These are phyloP conservation scores for Citrus trifoliata DNA, from an alignment of 345 rosid genomes.

Conservation along the genomic window DNA sequence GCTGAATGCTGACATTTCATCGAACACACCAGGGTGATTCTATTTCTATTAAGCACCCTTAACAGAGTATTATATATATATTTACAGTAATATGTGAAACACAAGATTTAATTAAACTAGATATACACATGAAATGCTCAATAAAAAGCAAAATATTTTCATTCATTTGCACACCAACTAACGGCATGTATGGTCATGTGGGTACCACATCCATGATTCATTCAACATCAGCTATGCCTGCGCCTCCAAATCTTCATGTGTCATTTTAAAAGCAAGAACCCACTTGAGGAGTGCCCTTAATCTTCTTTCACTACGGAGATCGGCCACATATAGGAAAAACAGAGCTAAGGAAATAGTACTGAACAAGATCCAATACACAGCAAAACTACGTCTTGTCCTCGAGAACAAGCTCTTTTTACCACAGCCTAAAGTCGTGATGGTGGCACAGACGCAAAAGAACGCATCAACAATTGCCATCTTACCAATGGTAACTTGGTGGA, in stretches of 20 bases:
- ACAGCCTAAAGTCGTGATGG: constrained; percentile 72
- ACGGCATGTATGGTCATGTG: background rate
- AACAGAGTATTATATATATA: too few species aligned
- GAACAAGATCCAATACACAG: constrained; percentile 64
- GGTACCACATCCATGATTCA: background rate
- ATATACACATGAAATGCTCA: background rate
- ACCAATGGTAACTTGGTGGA: constrained; percentile 45
- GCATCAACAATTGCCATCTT: constrained; percentile 45
- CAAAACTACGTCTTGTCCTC: constrained; percentile 52
- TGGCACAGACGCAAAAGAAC: constrained; percentile 73
- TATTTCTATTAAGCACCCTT: too few species aligned
- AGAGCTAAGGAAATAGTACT: constrained; percentile 64
- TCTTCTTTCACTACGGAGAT: constrained; percentile 52
- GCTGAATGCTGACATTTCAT: too few species aligned
- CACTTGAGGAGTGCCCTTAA: constrained; percentile 54
- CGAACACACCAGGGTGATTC: too few species aligned
- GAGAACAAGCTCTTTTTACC: constrained; percentile 67
- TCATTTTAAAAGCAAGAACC: constrained; percentile 60
- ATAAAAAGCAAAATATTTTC: background rate
- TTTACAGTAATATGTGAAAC: too few species aligned
- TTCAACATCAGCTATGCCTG: constrained; percentile 53
- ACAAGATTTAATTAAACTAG: too few species aligned
- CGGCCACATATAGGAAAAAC: constrained; percentile 62
- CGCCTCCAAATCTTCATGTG: constrained; percentile 67
- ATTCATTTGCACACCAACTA: background rate